Conservation (phyloP, 257 asterid genomes). For the Salvia hispanica region DNA sequence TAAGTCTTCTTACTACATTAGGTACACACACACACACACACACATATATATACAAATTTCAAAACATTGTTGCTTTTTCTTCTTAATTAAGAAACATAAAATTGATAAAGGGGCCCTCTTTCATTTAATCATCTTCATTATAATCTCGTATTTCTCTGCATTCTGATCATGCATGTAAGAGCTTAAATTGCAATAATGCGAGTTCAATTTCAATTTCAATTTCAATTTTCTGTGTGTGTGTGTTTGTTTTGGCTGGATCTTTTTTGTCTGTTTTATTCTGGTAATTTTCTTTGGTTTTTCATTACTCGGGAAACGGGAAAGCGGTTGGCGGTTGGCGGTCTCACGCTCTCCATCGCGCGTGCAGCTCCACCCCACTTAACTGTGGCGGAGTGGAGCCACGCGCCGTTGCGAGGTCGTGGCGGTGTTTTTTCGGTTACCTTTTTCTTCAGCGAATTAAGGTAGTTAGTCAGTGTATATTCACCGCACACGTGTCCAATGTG, state of each 20-base stretch:
- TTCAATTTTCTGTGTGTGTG: too few relatives aligned
- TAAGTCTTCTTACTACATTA: slow-evolving; percentile 33
- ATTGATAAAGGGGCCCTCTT: neutral
- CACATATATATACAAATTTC: neutral
- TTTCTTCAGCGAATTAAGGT: slow-evolving; percentile 29
- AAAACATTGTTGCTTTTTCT: neutral
- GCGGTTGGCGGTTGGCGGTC: slow-evolving; percentile 46
- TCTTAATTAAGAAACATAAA: neutral
- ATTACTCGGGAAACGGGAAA: slow-evolving; percentile 27
- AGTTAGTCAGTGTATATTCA: slow-evolving; percentile 35
- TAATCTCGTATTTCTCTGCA: neutral
- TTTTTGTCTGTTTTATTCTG: neutral
- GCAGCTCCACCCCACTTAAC: neutral
- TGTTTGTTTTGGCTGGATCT: neutral
- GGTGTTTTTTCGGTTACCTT: slow-evolving; percentile 49
- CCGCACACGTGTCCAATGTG: slow-evolving; percentile 49
- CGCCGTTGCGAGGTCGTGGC: slow-evolving; percentile 6
- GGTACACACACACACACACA: neutral
- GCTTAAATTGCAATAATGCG: neutral
- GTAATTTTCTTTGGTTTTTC: neutral
- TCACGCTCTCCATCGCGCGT: slow-evolving; percentile 19
- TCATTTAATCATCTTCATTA: too few relatives aligned
- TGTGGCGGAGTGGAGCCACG: slow-evolving; percentile 14
- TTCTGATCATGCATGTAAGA: slow-evolving; percentile 19
- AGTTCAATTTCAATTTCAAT: neutral